Percentiles rank a stretch among this genome's conserved stretches.
These are phyloP conservation scores for Pseudisothecium myosuroides DNA, from an alignment of 225 moss, liverwort and hornwort genomes.

Conservation along the genomic window DNA sequence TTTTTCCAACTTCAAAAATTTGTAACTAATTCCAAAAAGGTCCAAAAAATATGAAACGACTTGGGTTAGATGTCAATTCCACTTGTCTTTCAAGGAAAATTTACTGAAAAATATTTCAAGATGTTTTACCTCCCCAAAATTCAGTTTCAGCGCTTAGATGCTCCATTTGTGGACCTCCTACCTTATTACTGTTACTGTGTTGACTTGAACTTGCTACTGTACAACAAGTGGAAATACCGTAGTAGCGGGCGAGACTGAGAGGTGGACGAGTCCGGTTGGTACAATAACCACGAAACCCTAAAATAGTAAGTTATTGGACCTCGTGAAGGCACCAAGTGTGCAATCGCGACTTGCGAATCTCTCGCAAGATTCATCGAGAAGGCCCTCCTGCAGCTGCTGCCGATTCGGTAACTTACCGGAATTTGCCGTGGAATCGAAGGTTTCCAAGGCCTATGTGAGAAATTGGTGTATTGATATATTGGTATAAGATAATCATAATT, in stretches of 20 bases:
- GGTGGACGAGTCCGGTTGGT: background rate
- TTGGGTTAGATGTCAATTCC: too few species aligned
- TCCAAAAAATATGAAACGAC: too few species aligned
- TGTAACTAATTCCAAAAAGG: too few species aligned
- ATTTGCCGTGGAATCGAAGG: background rate
- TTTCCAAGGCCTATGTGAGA: background rate
- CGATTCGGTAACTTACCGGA: background rate
- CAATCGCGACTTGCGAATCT: background rate
- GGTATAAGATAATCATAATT: too few species aligned
- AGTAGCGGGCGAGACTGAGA: background rate
- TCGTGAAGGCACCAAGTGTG: background rate
- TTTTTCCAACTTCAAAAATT: too few species aligned
- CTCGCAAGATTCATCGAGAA: background rate
- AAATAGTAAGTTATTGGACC: background rate
- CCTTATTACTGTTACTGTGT: too few species aligned
- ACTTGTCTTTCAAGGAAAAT: too few species aligned
- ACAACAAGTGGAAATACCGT: background rate
- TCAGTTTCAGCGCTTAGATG: too few species aligned
- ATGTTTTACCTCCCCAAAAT: too few species aligned
- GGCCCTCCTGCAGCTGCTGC: background rate
- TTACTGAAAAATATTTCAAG: too few species aligned
- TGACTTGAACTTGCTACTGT: too few species aligned
- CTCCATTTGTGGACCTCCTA: too few species aligned
- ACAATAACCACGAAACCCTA: background rate
- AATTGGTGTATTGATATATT: background rate